Evolutionary conservation across 306 rosid genomes (phyloP), one percentile per base, ranked within the genome.

Genomic region (Begonia loranthoides): DNA sequence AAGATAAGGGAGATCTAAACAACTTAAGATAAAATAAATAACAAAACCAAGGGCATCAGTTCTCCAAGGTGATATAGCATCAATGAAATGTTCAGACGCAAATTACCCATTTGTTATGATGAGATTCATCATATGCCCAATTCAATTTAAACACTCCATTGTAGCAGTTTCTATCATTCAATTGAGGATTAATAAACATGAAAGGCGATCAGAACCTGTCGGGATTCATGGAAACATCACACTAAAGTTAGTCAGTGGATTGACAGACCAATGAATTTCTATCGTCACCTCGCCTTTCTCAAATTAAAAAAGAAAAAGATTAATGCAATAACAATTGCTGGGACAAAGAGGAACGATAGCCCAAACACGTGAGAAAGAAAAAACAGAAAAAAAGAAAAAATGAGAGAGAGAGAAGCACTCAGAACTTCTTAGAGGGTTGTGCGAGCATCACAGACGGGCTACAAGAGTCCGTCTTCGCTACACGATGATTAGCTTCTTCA

Each of bases 391-490:
- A 13, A 3, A 5, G 44, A 52, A 55, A 15, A 13, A 1, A 6
- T 1, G 3, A 1, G 6, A 1, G 1, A 10, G 0, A 0, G 6
- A 3, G 1, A 33, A 2, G 6, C 17, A 82, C 97, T 89, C 95
- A 82, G 93, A 89, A 89, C 97, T 89, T 89, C 97, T 84, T 89
- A 89, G 97, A 89, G 95, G 95, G 64, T 55, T 59, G 66, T 71
- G 93, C 55, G 57, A 76, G 93, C 89, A 60, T 84, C 97, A 89
- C 16, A 57, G 77, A 63, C 81, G 64, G 59, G 56, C 56, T 54
- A 15, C 4, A 1, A 45, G 52, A 66, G 44, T 57, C 62, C 71
- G 72, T 13, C 89, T 84, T 71, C 51, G 67, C 93, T 41, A 66
- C 95, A 67, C 82, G 13, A 59, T 5, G 28, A 49, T 38, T 66